Evolutionary conservation across 2,329 filamentous ascomycete genomes (phyloP).

Genomic region (Phialemoniopsis sp.): DNA sequence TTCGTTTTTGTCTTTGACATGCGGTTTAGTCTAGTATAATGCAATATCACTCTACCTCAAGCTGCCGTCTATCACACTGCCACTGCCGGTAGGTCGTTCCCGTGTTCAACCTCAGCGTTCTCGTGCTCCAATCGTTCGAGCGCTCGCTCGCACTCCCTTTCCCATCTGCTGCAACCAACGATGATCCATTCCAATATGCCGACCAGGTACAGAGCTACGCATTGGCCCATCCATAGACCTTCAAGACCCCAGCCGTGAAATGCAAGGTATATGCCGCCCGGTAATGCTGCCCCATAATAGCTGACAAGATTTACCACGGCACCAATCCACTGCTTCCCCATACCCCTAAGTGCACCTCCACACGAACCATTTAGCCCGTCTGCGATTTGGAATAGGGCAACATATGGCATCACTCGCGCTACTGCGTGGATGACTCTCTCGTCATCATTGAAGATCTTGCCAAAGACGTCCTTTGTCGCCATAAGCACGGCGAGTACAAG

Average conservation of each 20-base stretch:
- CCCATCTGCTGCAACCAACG: constrained; percentile 74
- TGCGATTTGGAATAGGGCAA: constrained; percentile 86
- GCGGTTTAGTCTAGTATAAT: no score
- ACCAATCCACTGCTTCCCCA: constrained; percentile 83
- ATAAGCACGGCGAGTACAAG: constrained; percentile 67
- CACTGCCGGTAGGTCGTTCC: no score
- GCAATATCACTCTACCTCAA: no score
- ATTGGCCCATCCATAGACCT: constrained; percentile 82
- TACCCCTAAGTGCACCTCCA: constrained; percentile 74
- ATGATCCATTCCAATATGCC: constrained; percentile 76
- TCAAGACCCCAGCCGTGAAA: constrained; percentile 81
- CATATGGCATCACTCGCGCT: constrained; percentile 75
- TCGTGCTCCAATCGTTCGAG: constrained; percentile 64
- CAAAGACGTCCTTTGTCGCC: constrained; percentile 68
- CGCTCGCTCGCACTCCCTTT: constrained; percentile 66
- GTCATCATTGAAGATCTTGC: constrained; percentile 78
- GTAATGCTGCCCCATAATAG: constrained; percentile 80
- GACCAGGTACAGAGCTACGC: constrained; percentile 75
- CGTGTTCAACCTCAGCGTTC: no score
- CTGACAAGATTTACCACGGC: constrained; percentile 77
- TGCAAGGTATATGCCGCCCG: constrained; percentile 77
- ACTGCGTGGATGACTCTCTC: constrained; percentile 67
- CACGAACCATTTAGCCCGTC: constrained; percentile 84
- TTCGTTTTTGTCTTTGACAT: no score
- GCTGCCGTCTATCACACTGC: no score